Percentiles rank a stretch among this genome's conserved stretches.
phyloP scores from a whole-genome alignment of 1,139 yeast species.

The Yamadazyma mexicana region DNA sequence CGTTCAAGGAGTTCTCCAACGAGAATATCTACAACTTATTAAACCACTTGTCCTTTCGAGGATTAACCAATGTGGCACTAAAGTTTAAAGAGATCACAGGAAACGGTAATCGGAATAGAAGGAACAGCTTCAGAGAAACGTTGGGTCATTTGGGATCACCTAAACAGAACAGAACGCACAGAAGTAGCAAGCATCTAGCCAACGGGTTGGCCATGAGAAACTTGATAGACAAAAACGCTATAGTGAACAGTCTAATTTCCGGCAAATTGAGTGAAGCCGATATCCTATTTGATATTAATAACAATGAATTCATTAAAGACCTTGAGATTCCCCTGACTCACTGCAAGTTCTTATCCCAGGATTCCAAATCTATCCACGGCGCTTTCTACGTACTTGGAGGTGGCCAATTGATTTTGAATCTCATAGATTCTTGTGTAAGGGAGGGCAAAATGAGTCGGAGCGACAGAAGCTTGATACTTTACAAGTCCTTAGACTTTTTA shows the following conservation, averaged over 20 bases:
- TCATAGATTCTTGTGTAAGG: slow-evolving; percentile 25
- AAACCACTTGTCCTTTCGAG: slow-evolving; percentile 29
- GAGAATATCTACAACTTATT: slow-evolving; percentile 31
- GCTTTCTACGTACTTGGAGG: slow-evolving; percentile 41
- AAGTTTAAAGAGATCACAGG: slow-evolving; percentile 24
- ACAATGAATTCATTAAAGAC: slow-evolving; percentile 16
- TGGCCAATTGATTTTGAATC: slow-evolving; percentile 28
- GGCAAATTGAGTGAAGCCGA: slow-evolving; percentile 24
- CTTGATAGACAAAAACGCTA: slow-evolving; percentile 19
- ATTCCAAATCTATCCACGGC: slow-evolving; percentile 29
- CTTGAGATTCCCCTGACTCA: slow-evolving; percentile 17
- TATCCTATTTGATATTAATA: slow-evolving; percentile 34
- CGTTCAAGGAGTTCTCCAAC: slow-evolving; percentile 31
- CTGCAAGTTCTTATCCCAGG: slow-evolving; percentile 22
- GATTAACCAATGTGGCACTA: slow-evolving; percentile 25
- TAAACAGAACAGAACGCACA: background rate
- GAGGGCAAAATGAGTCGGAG: slow-evolving; percentile 12
- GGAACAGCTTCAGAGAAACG: slow-evolving; percentile 15
- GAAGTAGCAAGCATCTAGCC: slow-evolving; percentile 9
- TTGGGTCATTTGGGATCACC: slow-evolving; percentile 8
- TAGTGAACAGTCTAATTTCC: slow-evolving; percentile 22
- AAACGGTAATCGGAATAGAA: slow-evolving; percentile 14
- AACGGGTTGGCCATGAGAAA: slow-evolving; percentile 11
- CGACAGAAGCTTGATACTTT: slow-evolving; percentile 23
- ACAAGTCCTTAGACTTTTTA: slow-evolving; percentile 24